Conservation (phyloP, 2,329 filamentous ascomycete species). For the Penicillium thymicola region DNA sequence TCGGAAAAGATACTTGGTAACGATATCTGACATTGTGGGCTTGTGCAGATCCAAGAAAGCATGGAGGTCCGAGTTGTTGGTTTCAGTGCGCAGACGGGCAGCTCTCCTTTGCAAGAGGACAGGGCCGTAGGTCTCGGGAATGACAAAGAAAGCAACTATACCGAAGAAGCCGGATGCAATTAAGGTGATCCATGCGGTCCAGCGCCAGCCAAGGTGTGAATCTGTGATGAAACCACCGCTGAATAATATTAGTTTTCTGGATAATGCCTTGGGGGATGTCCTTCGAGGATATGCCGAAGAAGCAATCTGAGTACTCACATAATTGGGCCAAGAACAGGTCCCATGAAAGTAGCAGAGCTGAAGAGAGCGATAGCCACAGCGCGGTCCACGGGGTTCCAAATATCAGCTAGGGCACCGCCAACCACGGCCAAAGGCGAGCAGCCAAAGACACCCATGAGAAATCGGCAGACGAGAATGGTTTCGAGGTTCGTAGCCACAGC, state of each 20-base stretch:
- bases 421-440: slow-evolving; percentile 51
- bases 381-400: slow-evolving; percentile 49
- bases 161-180: slow-evolving; percentile 48
- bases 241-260: background rate
- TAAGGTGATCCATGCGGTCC: slow-evolving; percentile 56
- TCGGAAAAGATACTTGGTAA: slow-evolving; percentile 45
- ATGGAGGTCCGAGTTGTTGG: slow-evolving; percentile 48
- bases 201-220: slow-evolving; percentile 54
- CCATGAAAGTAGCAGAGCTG: slow-evolving; percentile 47
- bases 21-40: slow-evolving; percentile 39
- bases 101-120: slow-evolving; percentile 51
- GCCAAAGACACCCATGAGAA: slow-evolving; percentile 52
- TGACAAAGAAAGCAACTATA: slow-evolving; percentile 42
- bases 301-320: slow-evolving; percentile 24
- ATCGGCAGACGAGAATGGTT: slow-evolving; percentile 53
- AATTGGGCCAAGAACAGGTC: slow-evolving; percentile 50
- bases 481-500: slow-evolving; percentile 51
- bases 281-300: background rate
- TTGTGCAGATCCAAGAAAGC: slow-evolving; percentile 45
- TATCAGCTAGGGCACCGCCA: slow-evolving; percentile 49
- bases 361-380: slow-evolving; percentile 49
- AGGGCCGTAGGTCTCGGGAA: slow-evolving; percentile 52
- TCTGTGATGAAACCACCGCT: slow-evolving; percentile 50
- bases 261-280: background rate
- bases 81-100: slow-evolving; percentile 47